Evolutionary conservation across 148 eudicot species (phyloP).

Genomic region (Cornus kousa): DNA sequence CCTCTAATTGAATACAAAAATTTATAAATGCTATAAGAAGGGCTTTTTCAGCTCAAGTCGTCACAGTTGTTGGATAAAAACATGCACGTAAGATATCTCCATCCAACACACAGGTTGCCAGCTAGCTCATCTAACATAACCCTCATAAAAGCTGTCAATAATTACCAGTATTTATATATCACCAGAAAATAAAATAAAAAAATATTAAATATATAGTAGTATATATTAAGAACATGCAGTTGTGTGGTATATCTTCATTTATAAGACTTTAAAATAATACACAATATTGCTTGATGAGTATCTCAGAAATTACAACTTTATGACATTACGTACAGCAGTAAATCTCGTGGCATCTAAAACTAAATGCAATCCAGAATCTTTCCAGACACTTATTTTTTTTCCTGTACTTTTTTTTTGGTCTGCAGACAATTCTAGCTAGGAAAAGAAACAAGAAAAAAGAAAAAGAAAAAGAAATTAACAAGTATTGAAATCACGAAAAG

Average conservation of each 20-base stretch:
- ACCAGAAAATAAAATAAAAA: neutral
- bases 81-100: too few relatives aligned
- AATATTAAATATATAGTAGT: neutral
- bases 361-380: neutral
- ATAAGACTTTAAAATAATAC: neutral
- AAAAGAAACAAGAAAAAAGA: too few relatives aligned
- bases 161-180: too few relatives aligned
- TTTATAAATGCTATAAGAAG: too few relatives aligned
- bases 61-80: too few relatives aligned
- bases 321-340: constrained; percentile 7
- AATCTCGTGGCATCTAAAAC: neutral
- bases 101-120: too few relatives aligned
- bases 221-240: neutral
- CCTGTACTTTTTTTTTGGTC: too few relatives aligned
- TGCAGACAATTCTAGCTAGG: too few relatives aligned
- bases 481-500: neutral
- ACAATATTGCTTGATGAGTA: neutral
- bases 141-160: too few relatives aligned
- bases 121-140: too few relatives aligned
- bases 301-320: neutral
- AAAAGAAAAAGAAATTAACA: neutral
- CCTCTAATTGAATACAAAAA: too few relatives aligned
- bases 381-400: neutral
- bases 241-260: neutral
- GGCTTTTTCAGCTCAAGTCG: too few relatives aligned